Percentiles rank a stretch among this genome's conserved stretches.
Evolutionary conservation across 179 eudicot genomes (phyloP).

Genomic region (Patellifolia procumbens): DNA sequence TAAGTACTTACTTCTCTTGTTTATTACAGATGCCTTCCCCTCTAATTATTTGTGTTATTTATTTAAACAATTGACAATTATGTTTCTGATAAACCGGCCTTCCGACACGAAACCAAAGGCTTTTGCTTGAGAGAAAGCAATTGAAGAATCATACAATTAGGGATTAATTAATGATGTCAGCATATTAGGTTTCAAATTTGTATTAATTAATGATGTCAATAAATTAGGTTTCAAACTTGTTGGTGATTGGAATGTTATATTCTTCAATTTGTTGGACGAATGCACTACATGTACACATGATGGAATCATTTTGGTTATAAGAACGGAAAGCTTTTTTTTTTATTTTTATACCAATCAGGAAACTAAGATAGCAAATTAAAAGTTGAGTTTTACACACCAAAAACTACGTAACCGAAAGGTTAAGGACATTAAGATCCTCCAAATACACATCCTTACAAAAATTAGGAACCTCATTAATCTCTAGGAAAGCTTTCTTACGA

Average conservation of each 20-base stretch:
- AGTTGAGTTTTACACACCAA: no score
- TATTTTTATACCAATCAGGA: no score
- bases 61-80: conserved; percentile 7
- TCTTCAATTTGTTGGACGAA: conserved; percentile 7
- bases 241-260: not conserved
- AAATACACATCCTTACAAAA: no score
- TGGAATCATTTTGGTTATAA: not conserved
- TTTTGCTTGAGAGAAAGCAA: not conserved
- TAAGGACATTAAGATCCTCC: no score
- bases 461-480: no score
- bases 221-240: no score
- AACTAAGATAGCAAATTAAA: no score
- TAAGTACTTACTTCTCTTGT: not conserved
- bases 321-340: not conserved
- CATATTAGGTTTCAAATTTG: conserved; percentile 6
- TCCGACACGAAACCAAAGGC: conserved; percentile 1
- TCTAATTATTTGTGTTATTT: not conserved
- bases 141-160: not conserved
- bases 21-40: conserved; percentile 2
- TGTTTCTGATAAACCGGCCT: conserved; percentile 26
- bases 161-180: conserved; percentile 10
- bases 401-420: no score
- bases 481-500: no score
- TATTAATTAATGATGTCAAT: no score
- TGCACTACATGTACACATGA: conserved; percentile 17